A percentile compares a stretch with the other conserved stretches of the same genome.
Conservation (phyloP, 192 early-diverging fungal genomes). For the Spinellus fusiger region DNA sequence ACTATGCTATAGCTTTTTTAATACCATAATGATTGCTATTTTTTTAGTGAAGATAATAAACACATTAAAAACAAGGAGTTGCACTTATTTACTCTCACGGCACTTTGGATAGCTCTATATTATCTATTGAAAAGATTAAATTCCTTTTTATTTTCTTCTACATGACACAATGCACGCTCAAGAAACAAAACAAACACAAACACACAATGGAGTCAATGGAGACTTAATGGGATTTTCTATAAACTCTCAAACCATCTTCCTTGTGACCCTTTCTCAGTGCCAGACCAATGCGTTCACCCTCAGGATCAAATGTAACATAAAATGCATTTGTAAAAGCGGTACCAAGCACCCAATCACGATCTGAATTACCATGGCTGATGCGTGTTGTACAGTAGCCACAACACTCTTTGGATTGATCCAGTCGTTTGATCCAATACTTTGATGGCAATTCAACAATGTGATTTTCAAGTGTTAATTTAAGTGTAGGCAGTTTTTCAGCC, state of each 20-base stretch:
- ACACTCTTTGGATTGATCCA: constrained; percentile 18
- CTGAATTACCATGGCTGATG: constrained; percentile 15
- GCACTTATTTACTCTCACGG: too few species aligned
- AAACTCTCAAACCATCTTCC: constrained; percentile 21
- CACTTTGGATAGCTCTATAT: too few species aligned
- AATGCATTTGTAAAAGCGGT: constrained; percentile 29
- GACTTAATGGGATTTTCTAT: background rate
- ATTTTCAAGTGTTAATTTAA: constrained; percentile 17
- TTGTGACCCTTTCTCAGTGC: constrained; percentile 21
- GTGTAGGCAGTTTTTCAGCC: constrained; percentile 11
- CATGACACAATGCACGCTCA: too few species aligned
- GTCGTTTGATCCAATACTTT: constrained; percentile 24
- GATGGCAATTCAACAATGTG: constrained; percentile 27
- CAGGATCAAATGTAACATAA: constrained; percentile 31
- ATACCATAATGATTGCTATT: too few species aligned
- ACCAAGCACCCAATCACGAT: constrained; percentile 29
- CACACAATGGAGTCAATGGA: background rate
- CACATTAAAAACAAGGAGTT: too few species aligned
- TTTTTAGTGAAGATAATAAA: too few species aligned
- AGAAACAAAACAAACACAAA: background rate
- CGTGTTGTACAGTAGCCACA: constrained; percentile 8
- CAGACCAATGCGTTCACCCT: constrained; percentile 23
- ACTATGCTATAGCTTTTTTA: too few species aligned
- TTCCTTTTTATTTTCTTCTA: too few species aligned
- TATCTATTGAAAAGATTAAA: too few species aligned